Percentiles rank a stretch among this genome's conserved stretches.
These are phyloP conservation scores for Mucor mucedo DNA, from an alignment of 371 early-diverging fungal genomes.

Conservation along the genomic window DNA sequence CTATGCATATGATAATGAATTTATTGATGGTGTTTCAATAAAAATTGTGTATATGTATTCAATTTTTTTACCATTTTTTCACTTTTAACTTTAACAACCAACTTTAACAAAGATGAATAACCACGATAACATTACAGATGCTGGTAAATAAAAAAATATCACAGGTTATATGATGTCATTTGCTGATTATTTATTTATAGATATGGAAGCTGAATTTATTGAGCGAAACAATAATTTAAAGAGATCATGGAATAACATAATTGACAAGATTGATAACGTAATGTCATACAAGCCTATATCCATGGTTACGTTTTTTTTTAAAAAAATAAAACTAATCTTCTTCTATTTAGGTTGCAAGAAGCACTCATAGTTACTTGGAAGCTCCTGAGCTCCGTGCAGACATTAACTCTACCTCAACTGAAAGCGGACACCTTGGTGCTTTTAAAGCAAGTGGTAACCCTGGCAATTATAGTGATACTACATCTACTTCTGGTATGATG, in stretches of 20 bases:
- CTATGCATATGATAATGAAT: too few species aligned
- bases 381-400: neutral
- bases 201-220: conserved; percentile 26
- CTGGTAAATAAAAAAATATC: conserved; percentile 2
- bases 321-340: neutral
- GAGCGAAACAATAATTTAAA: conserved; percentile 25
- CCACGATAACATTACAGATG: conserved; percentile 12
- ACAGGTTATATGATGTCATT: neutral
- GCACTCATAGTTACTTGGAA: conserved; percentile 17
- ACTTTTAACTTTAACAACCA: neutral
- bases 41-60: too few species aligned
- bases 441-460: neutral
- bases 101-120: neutral
- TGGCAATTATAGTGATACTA: neutral
- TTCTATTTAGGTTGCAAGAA: conserved; percentile 12
- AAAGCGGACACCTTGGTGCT: neutral
- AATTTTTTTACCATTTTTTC: neutral
- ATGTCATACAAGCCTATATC: neutral
- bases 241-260: conserved; percentile 5
- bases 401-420: neutral
- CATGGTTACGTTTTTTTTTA: neutral
- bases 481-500: neutral
- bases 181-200: conserved; percentile 3
- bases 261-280: conserved; percentile 23
- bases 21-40: too few species aligned